Evolutionary conservation across 495 filamentous ascomycete species (phyloP), one percentile per base, ranked within the genome.

Genomic region (Penicillium fimorum): DNA sequence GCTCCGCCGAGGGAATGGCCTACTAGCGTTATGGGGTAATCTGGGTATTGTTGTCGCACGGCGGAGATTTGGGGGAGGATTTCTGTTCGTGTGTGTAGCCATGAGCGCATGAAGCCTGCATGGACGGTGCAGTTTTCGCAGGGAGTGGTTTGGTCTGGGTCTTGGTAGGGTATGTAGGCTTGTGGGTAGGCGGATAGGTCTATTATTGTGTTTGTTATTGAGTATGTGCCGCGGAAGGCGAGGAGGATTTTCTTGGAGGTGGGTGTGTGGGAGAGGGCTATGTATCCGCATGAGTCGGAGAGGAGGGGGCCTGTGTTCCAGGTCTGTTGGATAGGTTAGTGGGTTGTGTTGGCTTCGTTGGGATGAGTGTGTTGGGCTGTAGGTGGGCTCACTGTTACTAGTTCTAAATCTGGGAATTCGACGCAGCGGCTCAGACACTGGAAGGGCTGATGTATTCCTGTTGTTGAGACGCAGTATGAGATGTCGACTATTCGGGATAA

Each of bases 221-320:
- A 95, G 68, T 97, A 97, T 12, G 94, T 97, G 11, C 95, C 94
- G 18, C 94, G 84, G 63, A 97, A 97, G 12, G 92, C 93, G n/a
- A 97, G 79, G 27, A 98, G 79, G 53, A 98, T 91, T 55, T 83
- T 79, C 18, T 77, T 76, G 11, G 70, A 59, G 0, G 73, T 77
- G 2, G 84, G 81, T 5, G 72, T 52, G 65, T 96, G 89, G 44
- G 91, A 91, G 30, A 97, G 76, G 0, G 89, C 94, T 47, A 98
- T 84, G 72, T 94, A 98, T 56, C 94, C 94, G 70, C 92, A 97
- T 58, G 89, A 93, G 70, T 97, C 94, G 43, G 88, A 88, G 61
- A 97, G 77, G 17, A 96, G 76, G 12, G 86, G 77, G 5, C 95
- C 94, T 0, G 94, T 96, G 62, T 93, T 91, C 88, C 90, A 98